Conservation (phyloP, 805 yeast genomes). For the Peterozyma xylosa region DNA sequence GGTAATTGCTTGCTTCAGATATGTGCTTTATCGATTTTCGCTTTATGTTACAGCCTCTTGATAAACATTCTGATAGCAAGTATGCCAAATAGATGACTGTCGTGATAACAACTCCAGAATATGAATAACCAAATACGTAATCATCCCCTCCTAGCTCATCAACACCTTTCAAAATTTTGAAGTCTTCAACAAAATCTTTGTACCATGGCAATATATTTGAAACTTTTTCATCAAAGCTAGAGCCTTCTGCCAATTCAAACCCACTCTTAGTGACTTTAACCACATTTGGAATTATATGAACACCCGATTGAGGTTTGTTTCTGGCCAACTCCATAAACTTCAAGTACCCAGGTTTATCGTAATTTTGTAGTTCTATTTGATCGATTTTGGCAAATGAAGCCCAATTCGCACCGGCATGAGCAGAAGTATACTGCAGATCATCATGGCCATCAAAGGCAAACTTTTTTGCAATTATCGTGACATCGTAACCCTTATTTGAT, state of each 20-base stretch:
- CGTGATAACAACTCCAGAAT: slow-evolving; percentile 50
- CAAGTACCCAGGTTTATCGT: slow-evolving; percentile 35
- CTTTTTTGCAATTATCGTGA: slow-evolving; percentile 25
- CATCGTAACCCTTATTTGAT: slow-evolving; percentile 24
- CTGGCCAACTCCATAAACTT: slow-evolving; percentile 31
- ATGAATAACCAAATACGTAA: slow-evolving; percentile 32
- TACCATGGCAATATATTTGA: slow-evolving; percentile 34
- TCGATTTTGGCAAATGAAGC: slow-evolving; percentile 32
- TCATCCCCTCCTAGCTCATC: slow-evolving; percentile 2
- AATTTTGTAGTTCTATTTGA: slow-evolving; percentile 22
- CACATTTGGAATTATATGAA: slow-evolving; percentile 17
- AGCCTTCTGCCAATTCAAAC: slow-evolving; percentile 9
- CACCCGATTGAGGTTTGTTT: slow-evolving; percentile 36
- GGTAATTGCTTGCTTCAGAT: slow-evolving; percentile 38
- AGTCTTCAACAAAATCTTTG: slow-evolving; percentile 28
- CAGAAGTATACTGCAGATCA: slow-evolving; percentile 36
- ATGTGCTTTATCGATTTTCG: slow-evolving; percentile 35
- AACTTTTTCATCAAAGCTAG: slow-evolving; percentile 10
- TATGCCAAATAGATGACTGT: slow-evolving; percentile 50
- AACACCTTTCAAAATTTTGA: slow-evolving; percentile 21
- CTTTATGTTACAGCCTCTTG: slow-evolving; percentile 37
- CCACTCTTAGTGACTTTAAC: slow-evolving; percentile 8
- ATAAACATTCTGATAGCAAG: slow-evolving; percentile 35
- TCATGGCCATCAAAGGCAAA: slow-evolving; percentile 42
- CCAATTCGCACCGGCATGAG: slow-evolving; percentile 60